A percentile compares a stretch with the other conserved stretches of the same genome.
phyloP scores from a whole-genome alignment of 441 rosid species.

The Adansonia rubrostipa region DNA sequence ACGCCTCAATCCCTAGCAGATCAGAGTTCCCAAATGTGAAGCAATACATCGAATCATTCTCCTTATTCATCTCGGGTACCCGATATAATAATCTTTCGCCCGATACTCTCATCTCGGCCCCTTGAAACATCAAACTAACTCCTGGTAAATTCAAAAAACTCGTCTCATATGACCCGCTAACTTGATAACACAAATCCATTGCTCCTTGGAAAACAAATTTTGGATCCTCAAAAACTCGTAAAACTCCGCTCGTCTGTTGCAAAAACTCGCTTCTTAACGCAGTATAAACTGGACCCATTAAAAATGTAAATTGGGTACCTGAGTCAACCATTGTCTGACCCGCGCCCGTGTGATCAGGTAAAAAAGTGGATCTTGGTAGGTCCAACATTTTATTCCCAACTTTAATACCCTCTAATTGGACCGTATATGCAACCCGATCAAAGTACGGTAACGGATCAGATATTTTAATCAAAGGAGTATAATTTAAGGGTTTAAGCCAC shows the following conservation, averaged over 20 bases:
- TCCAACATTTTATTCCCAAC: conserved; percentile 45
- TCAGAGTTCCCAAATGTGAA: conserved; percentile 88
- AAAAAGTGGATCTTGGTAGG: conserved; percentile 47
- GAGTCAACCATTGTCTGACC: conserved; percentile 80
- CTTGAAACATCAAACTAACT: conserved; percentile 61
- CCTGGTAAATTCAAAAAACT: conserved; percentile 45
- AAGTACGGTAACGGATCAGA: conserved; percentile 59
- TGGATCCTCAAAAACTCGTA: conserved; percentile 50
- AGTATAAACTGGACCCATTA: conserved; percentile 55
- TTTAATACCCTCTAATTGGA: conserved; percentile 58
- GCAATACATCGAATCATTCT: conserved; percentile 68
- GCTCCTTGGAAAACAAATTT: conserved; percentile 79
- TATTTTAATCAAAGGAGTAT: conserved; percentile 51
- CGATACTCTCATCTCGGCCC: conserved; percentile 76
- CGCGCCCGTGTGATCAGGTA: conserved; percentile 68
- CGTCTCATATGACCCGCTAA: too few species aligned
- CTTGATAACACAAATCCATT: conserved; percentile 72
- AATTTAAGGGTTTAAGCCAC: conserved; percentile 53
- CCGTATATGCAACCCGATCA: conserved; percentile 63
- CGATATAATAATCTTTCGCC: conserved; percentile 63
- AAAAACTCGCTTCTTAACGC: conserved; percentile 56
- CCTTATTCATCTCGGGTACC: conserved; percentile 53
- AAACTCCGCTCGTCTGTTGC: conserved; percentile 49
- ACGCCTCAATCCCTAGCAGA: conserved; percentile 67
- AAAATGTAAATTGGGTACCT: conserved; percentile 65